A percentile compares a stretch with the other conserved stretches of the same genome.
Evolutionary conservation across 2,329 filamentous ascomycete genomes (phyloP).

Genomic region (Herpotrichia juniperi): DNA sequence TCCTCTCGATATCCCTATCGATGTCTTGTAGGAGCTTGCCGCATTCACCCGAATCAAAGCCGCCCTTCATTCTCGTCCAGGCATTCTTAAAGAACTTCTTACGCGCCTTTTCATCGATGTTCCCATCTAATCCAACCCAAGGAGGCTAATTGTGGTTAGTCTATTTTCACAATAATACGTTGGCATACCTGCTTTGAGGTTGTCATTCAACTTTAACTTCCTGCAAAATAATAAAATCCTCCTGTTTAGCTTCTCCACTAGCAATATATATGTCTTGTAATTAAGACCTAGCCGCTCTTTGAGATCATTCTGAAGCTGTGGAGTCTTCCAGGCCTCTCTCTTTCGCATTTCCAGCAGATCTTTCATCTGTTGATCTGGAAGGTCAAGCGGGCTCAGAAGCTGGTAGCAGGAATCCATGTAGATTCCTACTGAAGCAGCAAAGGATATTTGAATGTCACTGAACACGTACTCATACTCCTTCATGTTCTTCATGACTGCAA

Average conservation of each 20-base stretch:
- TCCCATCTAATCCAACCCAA: neutral
- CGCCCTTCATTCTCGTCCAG: neutral
- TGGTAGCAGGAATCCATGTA: conserved; percentile 15
- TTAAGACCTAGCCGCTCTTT: conserved; percentile 5
- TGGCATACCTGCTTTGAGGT: neutral
- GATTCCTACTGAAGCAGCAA: conserved; percentile 5
- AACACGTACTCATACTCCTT: conserved; percentile 11
- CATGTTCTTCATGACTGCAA: conserved; percentile 14
- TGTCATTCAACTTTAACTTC: neutral
- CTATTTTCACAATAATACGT: no score
- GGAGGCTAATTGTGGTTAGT: neutral
- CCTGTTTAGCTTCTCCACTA: conserved; percentile 7
- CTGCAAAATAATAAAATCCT: neutral
- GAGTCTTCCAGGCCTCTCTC: conserved; percentile 3
- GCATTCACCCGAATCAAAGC: conserved; percentile 1
- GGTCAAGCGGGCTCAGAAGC: conserved; percentile 12
- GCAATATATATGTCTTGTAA: neutral
- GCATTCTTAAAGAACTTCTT: neutral
- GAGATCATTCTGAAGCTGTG: neutral
- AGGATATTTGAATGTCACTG: conserved; percentile 4
- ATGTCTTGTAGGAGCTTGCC: neutral
- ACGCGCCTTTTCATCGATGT: neutral
- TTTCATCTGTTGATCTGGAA: conserved; percentile 10
- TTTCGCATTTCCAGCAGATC: conserved; percentile 7
- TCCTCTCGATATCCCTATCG: neutral